These are phyloP conservation scores for Oryza punctata DNA, from an alignment of 176 grass and related monocot species.

Conservation along the genomic window DNA sequence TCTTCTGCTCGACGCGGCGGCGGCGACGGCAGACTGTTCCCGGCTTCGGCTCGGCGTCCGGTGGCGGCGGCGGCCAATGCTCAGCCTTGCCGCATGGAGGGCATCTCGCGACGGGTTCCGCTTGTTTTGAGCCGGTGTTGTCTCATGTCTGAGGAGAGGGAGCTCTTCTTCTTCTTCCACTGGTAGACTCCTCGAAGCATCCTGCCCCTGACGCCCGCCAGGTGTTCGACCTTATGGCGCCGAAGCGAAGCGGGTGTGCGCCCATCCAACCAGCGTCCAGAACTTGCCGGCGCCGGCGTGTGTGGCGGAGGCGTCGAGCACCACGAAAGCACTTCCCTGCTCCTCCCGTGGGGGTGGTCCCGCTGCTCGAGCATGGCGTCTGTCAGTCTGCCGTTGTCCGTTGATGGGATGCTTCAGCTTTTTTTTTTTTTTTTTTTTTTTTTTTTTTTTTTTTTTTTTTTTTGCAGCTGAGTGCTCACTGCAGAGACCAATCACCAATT, in stretches of 20 bases:
- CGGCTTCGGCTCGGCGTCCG: neutral
- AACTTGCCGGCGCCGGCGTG: neutral
- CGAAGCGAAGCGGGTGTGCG: neutral
- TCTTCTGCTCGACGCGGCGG: neutral
- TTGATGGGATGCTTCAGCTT: no score
- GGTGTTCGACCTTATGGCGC: slow-evolving; percentile 32
- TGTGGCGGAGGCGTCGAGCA: neutral
- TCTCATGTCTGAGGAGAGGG: no score
- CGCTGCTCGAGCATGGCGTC: no score
- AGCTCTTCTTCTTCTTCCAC: no score
- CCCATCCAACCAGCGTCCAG: no score
- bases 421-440: neutral
- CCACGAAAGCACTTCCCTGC: no score
- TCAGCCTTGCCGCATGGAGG: neutral
- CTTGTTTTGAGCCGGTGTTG: neutral
- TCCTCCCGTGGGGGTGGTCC: neutral
- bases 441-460: neutral
- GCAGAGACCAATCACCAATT: neutral
- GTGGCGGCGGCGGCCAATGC: neutral
- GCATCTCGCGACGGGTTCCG: neutral
- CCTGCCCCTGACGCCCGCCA: neutral
- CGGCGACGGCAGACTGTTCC: neutral
- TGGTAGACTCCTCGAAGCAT: neutral
- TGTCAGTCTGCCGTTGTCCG: no score
- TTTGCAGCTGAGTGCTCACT: neutral